phyloP scores from a whole-genome alignment of 2,329 filamentous ascomycete species.

The Plenodomus lindquistii region DNA sequence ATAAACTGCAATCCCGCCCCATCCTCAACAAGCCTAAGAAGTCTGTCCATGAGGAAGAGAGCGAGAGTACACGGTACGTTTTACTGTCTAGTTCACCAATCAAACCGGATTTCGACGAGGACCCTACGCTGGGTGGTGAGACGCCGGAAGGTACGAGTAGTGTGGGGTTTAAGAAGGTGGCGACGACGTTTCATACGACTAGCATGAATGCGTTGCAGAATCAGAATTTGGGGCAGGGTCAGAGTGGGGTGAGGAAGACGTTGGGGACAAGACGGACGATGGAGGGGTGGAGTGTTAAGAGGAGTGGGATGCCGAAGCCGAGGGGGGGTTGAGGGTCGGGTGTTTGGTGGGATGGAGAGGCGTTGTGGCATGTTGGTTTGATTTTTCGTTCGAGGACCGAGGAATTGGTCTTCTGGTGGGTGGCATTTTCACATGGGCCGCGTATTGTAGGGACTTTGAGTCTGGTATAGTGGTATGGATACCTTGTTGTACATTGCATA shows the following conservation, averaged over 20 bases:
- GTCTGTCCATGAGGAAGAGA: slow-evolving; percentile 22
- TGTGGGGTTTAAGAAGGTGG: slow-evolving; percentile 24
- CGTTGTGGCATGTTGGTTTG: not conserved
- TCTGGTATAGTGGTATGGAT: too few relatives aligned
- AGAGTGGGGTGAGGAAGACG: slow-evolving; percentile 48
- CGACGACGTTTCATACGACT: slow-evolving; percentile 50
- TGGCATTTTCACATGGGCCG: too few relatives aligned
- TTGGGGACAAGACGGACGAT: slow-evolving; percentile 56
- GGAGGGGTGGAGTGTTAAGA: slow-evolving; percentile 54
- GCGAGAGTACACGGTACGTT: slow-evolving; percentile 50
- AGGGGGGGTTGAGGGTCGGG: slow-evolving; percentile 12
- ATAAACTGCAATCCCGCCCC: slow-evolving; percentile 40
- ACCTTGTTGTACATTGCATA: too few relatives aligned
- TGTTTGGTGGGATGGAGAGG: not conserved
- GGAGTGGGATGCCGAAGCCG: slow-evolving; percentile 36
- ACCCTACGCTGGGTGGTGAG: slow-evolving; percentile 5
- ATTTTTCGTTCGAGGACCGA: not conserved
- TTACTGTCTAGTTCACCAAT: slow-evolving; percentile 51
- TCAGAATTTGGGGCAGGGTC: slow-evolving; percentile 20
- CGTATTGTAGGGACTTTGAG: too few relatives aligned
- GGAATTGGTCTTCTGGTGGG: too few relatives aligned
- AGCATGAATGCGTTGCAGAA: slow-evolving; percentile 41
- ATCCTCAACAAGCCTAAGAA: slow-evolving; percentile 37
- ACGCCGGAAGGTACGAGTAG: slow-evolving; percentile 13
- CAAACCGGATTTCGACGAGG: slow-evolving; percentile 27